These are phyloP conservation scores for Candida anglica DNA, from an alignment of 805 yeast species.

Conservation along the genomic window DNA sequence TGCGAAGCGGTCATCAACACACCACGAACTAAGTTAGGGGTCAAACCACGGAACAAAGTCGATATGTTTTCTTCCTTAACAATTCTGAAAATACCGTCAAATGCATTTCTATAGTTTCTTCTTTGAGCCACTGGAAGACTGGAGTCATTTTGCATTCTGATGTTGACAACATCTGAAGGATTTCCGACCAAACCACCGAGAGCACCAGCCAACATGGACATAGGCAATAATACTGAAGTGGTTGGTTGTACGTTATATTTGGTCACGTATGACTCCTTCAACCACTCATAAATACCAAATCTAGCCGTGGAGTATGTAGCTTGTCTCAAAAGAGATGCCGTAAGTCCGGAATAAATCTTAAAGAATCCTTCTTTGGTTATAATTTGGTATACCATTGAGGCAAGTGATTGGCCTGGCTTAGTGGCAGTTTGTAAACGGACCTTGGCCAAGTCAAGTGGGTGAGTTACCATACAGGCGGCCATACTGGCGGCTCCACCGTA, in stretches of 20 bases:
- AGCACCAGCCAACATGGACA: conserved; percentile 84
- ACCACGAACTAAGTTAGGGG: conserved; percentile 77
- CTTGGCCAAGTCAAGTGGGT: conserved; percentile 83
- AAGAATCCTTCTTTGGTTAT: conserved; percentile 59
- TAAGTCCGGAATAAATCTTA: conserved; percentile 75
- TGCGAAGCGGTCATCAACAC: conserved; percentile 88
- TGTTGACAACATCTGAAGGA: conserved; percentile 83
- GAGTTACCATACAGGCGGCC: conserved; percentile 65
- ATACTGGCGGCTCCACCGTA: conserved; percentile 69
- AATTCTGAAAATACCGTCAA: conserved; percentile 69
- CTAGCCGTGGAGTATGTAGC: conserved; percentile 85
- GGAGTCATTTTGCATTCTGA: conserved; percentile 88
- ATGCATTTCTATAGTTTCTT: conserved; percentile 71
- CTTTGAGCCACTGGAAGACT: conserved; percentile 60
- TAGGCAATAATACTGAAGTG: conserved; percentile 59
- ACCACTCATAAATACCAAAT: conserved; percentile 78
- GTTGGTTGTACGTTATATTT: conserved; percentile 46
- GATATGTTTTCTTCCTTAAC: conserved; percentile 53
- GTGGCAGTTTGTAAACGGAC: conserved; percentile 81
- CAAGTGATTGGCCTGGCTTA: conserved; percentile 58
- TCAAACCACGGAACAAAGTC: conserved; percentile 67
- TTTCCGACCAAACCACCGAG: conserved; percentile 84
- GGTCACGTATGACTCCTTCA: conserved; percentile 51
- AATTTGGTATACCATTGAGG: conserved; percentile 58
- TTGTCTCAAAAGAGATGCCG: conserved; percentile 80